A percentile compares a stretch with the other conserved stretches of the same genome.
phyloP scores from a whole-genome alignment of 2,329 filamentous ascomycete species.

The Fulvia fulva region DNA sequence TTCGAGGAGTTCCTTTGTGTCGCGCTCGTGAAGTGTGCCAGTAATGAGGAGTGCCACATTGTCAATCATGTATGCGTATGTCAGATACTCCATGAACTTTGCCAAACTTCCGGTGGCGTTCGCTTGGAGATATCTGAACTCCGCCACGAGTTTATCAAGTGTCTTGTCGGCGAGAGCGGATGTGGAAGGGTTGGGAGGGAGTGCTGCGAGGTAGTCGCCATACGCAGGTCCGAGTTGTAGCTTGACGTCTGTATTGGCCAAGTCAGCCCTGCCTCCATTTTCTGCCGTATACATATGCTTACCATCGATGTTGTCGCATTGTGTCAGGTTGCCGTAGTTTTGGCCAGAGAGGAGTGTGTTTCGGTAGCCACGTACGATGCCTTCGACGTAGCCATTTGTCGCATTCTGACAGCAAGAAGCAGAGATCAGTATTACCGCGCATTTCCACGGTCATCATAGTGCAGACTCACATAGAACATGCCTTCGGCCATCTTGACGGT shows the following conservation, averaged over 20 bases:
- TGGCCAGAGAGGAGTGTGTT: conserved; percentile 85
- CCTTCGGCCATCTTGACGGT: conserved; percentile 40
- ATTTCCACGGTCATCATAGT: conserved; percentile 34
- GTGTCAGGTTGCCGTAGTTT: conserved; percentile 92
- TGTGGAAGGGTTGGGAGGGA: conserved; percentile 94
- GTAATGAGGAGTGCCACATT: conserved; percentile 98
- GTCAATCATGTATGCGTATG: conserved; percentile 99
- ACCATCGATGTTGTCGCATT: conserved; percentile 98
- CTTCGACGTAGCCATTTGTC: conserved; percentile 79
- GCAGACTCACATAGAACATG: conserved; percentile 35
- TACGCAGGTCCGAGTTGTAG: conserved; percentile 95
- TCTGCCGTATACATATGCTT: conserved; percentile 27
- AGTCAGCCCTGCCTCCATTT: conserved; percentile 11
- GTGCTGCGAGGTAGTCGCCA: conserved; percentile 89
- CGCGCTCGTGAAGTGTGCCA: conserved; percentile 92
- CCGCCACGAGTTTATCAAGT: conserved; percentile 94
- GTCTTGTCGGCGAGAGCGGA: conserved; percentile 91
- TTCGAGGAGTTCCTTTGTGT: conserved; percentile 91
- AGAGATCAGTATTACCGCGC: conserved; percentile 22
- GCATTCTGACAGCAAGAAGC: conserved; percentile 44
- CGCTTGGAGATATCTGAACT: conserved; percentile 93
- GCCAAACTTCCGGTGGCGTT: conserved; percentile 88
- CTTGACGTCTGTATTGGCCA: conserved; percentile 72
- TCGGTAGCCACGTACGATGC: conserved; percentile 93
- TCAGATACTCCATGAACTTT: conserved; percentile 96